A percentile compares a stretch with the other conserved stretches of the same genome.
Evolutionary conservation across 2,329 filamentous ascomycete species (phyloP).

Genomic region (Knufia petricola): DNA sequence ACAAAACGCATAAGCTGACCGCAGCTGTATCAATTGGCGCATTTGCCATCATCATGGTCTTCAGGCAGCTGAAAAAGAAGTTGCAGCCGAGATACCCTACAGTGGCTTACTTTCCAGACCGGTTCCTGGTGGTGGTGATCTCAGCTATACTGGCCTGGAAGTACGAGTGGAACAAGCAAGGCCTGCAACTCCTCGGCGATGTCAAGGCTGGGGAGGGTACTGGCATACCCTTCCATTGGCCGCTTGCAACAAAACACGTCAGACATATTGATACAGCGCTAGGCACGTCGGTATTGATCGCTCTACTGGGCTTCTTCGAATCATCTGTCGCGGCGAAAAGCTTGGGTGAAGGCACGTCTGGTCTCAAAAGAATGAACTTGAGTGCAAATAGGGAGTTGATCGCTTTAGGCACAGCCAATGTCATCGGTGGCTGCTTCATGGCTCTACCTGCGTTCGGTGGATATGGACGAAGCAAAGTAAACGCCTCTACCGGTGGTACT

Average conservation of each 20-base stretch:
- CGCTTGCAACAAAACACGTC: constrained; percentile 67
- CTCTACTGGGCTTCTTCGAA: constrained; percentile 95
- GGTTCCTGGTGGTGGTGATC: constrained; percentile 77
- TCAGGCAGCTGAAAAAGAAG: constrained; percentile 67
- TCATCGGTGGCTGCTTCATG: constrained; percentile 88
- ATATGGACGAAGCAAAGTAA: constrained; percentile 92
- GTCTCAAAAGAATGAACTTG: constrained; percentile 68
- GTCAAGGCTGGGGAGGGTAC: constrained; percentile 61
- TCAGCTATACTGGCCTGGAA: constrained; percentile 71
- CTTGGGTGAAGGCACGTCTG: constrained; percentile 55
- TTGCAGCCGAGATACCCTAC: constrained; percentile 69
- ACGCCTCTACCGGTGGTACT: constrained; percentile 79
- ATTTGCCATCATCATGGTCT: constrained; percentile 84
- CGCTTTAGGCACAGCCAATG: constrained; percentile 78
- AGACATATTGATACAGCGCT: constrained; percentile 75
- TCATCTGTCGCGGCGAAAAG: constrained; percentile 93
- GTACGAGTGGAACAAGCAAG: constrained; percentile 67
- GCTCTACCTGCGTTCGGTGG: constrained; percentile 88
- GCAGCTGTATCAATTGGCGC: constrained; percentile 66
- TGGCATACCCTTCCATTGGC: constrained; percentile 75
- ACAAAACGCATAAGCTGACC: constrained; percentile 63
- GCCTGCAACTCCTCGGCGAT: constrained; percentile 73
- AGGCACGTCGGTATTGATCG: constrained; percentile 86
- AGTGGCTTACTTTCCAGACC: constrained; percentile 84
- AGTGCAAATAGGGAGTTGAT: constrained; percentile 91